These are phyloP conservation scores for Phellopilus nigrolimitatus DNA, from an alignment of 1,284 basidiomycete genomes.

Conservation along the genomic window DNA sequence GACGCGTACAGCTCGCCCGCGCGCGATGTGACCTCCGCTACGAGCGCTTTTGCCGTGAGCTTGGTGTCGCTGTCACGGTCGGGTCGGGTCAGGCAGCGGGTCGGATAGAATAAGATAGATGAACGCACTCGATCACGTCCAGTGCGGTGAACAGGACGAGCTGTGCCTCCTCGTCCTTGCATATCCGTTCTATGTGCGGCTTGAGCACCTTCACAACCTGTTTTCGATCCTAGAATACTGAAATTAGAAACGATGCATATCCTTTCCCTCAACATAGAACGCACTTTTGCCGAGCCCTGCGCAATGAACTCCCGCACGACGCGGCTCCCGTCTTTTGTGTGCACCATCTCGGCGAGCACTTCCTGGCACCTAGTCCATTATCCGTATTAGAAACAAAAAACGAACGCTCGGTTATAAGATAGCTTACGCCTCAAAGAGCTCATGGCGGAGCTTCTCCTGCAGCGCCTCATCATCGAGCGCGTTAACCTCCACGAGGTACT, in stretches of 20 bases:
- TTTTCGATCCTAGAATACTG: constrained; percentile 69
- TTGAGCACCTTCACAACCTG: constrained; percentile 81
- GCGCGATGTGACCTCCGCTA: constrained; percentile 55
- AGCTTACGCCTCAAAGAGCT: constrained; percentile 60
- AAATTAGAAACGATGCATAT: constrained; percentile 7
- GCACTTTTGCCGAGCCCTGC: constrained; percentile 73
- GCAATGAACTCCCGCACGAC: constrained; percentile 80
- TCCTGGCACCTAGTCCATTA: constrained; percentile 61
- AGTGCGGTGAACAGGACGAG: constrained; percentile 83
- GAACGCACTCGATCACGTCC: constrained; percentile 76
- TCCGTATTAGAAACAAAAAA: constrained; percentile 2
- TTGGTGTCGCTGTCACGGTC: constrained; percentile 70
- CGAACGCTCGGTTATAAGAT: not conserved
- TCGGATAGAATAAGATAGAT: not conserved
- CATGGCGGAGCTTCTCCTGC: constrained; percentile 54
- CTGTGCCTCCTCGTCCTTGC: constrained; percentile 82
- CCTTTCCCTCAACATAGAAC: constrained; percentile 5
- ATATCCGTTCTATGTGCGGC: constrained; percentile 82
- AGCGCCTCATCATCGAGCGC: constrained; percentile 52
- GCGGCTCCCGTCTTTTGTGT: constrained; percentile 87
- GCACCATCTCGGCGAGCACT: constrained; percentile 82
- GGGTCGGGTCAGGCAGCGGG: constrained; percentile 14
- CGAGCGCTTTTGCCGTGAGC: constrained; percentile 72
- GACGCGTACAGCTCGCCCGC: constrained; percentile 51
- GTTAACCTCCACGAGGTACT: constrained; percentile 59